These are phyloP conservation scores for Jamesozyma spencerorum DNA, from an alignment of 805 yeast genomes.

Conservation along the genomic window DNA sequence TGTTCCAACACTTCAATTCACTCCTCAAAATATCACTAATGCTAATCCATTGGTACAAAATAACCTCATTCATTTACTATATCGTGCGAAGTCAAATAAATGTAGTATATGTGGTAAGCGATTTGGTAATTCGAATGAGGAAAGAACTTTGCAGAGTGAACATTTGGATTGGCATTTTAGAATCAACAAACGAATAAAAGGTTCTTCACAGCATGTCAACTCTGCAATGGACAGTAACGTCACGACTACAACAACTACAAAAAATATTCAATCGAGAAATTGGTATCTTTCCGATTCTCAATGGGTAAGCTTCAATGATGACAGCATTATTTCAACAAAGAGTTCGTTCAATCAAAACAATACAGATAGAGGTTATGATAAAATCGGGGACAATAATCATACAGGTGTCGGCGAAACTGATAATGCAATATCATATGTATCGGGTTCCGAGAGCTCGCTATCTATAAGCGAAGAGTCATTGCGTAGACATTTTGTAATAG, in stretches of 20 bases:
- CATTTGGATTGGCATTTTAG: slow-evolving; percentile 97
- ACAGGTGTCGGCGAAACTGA: too few species aligned
- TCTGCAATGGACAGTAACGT: slow-evolving; percentile 8
- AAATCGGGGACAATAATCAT: not conserved
- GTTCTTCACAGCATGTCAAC: slow-evolving; percentile 21
- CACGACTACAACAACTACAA: slow-evolving; percentile 12
- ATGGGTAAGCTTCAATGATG: slow-evolving; percentile 70
- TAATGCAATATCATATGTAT: not conserved
- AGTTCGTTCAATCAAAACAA: slow-evolving; percentile 8
- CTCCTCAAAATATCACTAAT: slow-evolving; percentile 28
- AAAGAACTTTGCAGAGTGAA: slow-evolving; percentile 42
- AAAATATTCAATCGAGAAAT: slow-evolving; percentile 57
- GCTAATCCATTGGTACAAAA: slow-evolving; percentile 24
- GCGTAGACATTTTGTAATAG: slow-evolving; percentile 45
- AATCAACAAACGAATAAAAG: slow-evolving; percentile 66
- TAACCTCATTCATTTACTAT: slow-evolving; percentile 24
- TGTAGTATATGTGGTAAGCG: slow-evolving; percentile 89
- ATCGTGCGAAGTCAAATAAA: slow-evolving; percentile 51
- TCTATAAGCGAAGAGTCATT: slow-evolving; percentile 26
- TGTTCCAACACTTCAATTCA: slow-evolving; percentile 23
- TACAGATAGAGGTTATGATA: slow-evolving; percentile 3
- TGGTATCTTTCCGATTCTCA: slow-evolving; percentile 71
- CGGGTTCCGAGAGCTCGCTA: slow-evolving; percentile 7
- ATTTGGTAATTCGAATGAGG: slow-evolving; percentile 53
- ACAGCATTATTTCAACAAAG: slow-evolving; percentile 40